Evolutionary conservation across 208 protist genomes (phyloP).

Genomic region (Crithidia mellificae): DNA sequence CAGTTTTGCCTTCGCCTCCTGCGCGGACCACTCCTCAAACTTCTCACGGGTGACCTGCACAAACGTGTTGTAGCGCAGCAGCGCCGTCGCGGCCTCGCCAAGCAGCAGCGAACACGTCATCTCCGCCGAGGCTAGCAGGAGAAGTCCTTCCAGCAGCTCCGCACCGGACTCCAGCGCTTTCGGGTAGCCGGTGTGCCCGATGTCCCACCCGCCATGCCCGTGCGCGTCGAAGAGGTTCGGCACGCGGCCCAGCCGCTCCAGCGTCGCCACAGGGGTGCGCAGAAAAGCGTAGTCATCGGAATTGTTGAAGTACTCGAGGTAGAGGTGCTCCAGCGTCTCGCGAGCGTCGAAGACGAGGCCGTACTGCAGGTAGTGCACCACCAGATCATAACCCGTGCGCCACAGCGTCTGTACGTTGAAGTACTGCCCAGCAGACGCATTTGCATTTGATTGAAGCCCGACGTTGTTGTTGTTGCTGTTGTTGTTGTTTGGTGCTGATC

Average conservation of each 20-base stretch:
- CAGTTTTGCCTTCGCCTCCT: slow-evolving; percentile 10
- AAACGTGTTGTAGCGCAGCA: slow-evolving; percentile 49
- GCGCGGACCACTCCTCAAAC: slow-evolving; percentile 47
- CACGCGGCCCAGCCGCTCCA: slow-evolving; percentile 57
- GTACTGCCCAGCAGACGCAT: background rate
- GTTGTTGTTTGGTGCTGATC: too few relatives aligned
- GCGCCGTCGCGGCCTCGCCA: slow-evolving; percentile 32
- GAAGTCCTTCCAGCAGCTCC: slow-evolving; percentile 66
- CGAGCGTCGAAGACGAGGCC: slow-evolving; percentile 59
- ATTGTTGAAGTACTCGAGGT: slow-evolving; percentile 85
- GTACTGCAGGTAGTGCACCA: slow-evolving; percentile 79
- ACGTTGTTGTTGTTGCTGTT: too few relatives aligned
- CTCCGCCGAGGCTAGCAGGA: slow-evolving; percentile 60
- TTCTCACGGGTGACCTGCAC: slow-evolving; percentile 74
- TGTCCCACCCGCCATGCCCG: slow-evolving; percentile 18
- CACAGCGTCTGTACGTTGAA: slow-evolving; percentile 69
- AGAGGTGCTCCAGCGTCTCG: slow-evolving; percentile 49
- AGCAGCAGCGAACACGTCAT: slow-evolving; percentile 64
- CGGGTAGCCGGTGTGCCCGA: slow-evolving; percentile 46
- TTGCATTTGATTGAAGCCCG: background rate
- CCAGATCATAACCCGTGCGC: slow-evolving; percentile 69
- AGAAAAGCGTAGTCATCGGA: slow-evolving; percentile 85
- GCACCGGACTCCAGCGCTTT: slow-evolving; percentile 39
- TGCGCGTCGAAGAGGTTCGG: slow-evolving; percentile 57
- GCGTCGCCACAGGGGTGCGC: slow-evolving; percentile 17